A percentile compares a stretch with the other conserved stretches of the same genome.
phyloP scores from a whole-genome alignment of 805 yeast species.

The Saccharomycopsis guyanensis region DNA sequence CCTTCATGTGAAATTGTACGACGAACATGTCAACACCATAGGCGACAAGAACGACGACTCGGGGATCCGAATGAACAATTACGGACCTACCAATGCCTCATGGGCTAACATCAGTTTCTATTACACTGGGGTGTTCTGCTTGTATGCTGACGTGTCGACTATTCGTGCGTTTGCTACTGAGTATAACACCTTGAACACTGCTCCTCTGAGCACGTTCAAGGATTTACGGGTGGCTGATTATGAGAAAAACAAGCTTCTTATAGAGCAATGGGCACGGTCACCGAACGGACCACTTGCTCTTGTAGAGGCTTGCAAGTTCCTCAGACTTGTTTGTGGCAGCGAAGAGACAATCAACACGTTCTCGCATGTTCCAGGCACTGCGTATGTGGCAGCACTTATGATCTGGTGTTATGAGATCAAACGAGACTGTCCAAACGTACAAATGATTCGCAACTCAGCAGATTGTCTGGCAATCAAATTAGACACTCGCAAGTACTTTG shows the following conservation, averaged over 20 bases:
- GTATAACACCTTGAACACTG: conserved; percentile 1
- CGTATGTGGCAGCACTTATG: conserved; percentile 21
- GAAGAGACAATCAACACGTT: conserved; percentile 23
- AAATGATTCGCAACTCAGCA: neutral
- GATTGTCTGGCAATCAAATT: neutral
- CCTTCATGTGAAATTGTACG: conserved; percentile 24
- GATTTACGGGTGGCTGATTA: conserved; percentile 20
- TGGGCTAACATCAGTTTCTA: conserved; percentile 30
- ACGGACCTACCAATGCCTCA: conserved; percentile 29
- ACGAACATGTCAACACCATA: conserved; percentile 14
- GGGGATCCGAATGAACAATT: conserved; percentile 25
- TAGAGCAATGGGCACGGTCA: conserved; percentile 26
- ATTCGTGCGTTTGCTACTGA: conserved; percentile 20
- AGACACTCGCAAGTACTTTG: conserved; percentile 5
- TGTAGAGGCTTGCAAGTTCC: conserved; percentile 26
- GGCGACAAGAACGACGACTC: conserved; percentile 13
- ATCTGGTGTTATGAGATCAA: conserved; percentile 22
- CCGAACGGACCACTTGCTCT: conserved; percentile 25
- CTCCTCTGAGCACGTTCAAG: conserved; percentile 10
- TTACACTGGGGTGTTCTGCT: conserved; percentile 25
- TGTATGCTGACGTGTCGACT: conserved; percentile 25
- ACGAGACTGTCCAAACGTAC: conserved; percentile 8
- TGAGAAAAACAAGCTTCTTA: conserved; percentile 19
- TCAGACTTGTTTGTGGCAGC: conserved; percentile 25
- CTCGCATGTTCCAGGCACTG: conserved; percentile 25